Conservation (phyloP, 495 filamentous ascomycete genomes). For the Xylaria flabelliformis region DNA sequence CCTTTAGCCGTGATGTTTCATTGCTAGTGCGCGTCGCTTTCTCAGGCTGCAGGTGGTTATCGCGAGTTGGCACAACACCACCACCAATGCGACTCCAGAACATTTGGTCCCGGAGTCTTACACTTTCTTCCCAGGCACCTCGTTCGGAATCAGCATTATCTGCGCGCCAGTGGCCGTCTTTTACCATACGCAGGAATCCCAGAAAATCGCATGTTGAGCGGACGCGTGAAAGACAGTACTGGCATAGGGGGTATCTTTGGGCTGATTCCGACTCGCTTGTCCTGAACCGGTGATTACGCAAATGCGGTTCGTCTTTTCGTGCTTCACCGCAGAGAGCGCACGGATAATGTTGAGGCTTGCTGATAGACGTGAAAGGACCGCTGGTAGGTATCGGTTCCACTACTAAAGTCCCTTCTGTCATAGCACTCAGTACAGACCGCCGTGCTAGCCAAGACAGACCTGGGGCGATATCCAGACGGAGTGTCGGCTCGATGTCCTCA, state of each 20-base stretch:
- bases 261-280: constrained; percentile 83
- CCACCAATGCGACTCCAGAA: constrained; percentile 94
- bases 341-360: constrained; percentile 66
- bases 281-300: constrained; percentile 86
- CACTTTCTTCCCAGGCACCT: constrained; percentile 91
- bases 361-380: constrained; percentile 53
- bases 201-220: constrained; percentile 90
- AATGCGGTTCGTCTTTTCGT: constrained; percentile 69
- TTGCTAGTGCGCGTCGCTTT: constrained; percentile 31
- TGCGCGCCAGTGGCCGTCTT: constrained; percentile 85
- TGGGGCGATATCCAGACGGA: constrained; percentile 86
- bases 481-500: constrained; percentile 94
- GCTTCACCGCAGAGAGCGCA: constrained; percentile 91
- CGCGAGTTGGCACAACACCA: constrained; percentile 76
- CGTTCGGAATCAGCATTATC: constrained; percentile 79
- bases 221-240: constrained; percentile 82
- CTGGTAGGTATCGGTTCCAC: constrained; percentile 82
- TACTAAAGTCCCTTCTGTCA: constrained; percentile 84
- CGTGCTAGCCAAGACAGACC: constrained; percentile 93
- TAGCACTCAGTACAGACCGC: constrained; percentile 78
- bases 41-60: constrained; percentile 34
- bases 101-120: constrained; percentile 87
- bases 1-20: constrained; percentile 23
- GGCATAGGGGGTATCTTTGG: constrained; percentile 87
- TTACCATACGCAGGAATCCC: constrained; percentile 84